phyloP scores from a whole-genome alignment of 2,329 filamentous ascomycete genomes.

The Alternaria sp. region DNA sequence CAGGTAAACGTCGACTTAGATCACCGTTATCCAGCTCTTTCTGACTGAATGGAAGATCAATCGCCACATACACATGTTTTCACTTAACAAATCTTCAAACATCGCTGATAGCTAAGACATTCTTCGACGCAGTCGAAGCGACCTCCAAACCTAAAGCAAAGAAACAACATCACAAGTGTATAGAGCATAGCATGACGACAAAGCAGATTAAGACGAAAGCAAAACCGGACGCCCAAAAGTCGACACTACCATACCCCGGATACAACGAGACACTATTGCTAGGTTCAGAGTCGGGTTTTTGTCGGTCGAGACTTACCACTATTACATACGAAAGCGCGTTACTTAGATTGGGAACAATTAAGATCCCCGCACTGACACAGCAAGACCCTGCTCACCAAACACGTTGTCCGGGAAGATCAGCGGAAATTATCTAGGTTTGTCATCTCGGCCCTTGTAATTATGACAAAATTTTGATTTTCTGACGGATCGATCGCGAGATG shows the following conservation, averaged over 20 bases:
- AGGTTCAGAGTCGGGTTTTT: neutral
- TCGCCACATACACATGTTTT: neutral
- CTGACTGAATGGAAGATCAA: neutral
- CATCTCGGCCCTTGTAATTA: neutral
- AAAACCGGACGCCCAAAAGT: neutral
- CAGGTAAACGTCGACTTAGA: neutral
- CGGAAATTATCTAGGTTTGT: constrained; percentile 7
- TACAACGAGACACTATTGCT: neutral
- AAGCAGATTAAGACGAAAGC: neutral
- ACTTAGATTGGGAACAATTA: constrained; percentile 1
- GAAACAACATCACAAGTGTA: too few relatives aligned
- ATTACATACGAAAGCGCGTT: neutral
- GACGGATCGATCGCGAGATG: constrained; percentile 1
- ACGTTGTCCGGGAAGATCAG: constrained; percentile 1
- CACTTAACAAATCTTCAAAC: neutral
- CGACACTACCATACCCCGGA: neutral
- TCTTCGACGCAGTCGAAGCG: too few relatives aligned
- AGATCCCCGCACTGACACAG: neutral
- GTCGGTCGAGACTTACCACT: neutral
- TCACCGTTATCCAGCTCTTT: neutral
- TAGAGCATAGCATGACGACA: neutral
- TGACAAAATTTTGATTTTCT: neutral
- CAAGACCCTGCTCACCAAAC: neutral
- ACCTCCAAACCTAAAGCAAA: too few relatives aligned
- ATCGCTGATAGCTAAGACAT: neutral